Conservation (phyloP, 208 protist species). For the Phytomonas sp. region DNA sequence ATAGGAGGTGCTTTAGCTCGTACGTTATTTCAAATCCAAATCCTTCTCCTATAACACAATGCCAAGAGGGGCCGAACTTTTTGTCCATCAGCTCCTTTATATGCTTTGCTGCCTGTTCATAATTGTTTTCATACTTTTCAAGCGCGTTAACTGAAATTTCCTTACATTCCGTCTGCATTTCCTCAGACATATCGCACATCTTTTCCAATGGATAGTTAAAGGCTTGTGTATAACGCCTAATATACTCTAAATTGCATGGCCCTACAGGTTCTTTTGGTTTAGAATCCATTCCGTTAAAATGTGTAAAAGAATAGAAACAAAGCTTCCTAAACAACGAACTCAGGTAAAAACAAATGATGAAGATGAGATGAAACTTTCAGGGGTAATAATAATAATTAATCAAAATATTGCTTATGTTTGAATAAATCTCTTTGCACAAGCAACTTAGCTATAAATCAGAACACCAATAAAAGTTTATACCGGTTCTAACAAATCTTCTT, state of each 20-base stretch:
- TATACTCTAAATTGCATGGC: constrained; percentile 74
- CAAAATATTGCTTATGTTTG: not conserved
- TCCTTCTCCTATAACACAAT: constrained; percentile 93
- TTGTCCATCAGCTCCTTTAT: constrained; percentile 95
- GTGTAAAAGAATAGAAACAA: constrained; percentile 6
- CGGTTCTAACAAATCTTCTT: not conserved
- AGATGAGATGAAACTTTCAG: not conserved
- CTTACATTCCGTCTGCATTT: constrained; percentile 90
- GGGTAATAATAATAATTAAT: not conserved
- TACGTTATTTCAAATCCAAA: constrained; percentile 93
- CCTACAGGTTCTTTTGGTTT: constrained; percentile 71
- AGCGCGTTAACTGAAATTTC: constrained; percentile 93
- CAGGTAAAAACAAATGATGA: constrained; percentile 1
- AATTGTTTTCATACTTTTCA: constrained; percentile 89
- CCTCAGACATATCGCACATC: constrained; percentile 93
- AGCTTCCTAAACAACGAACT: constrained; percentile 8
- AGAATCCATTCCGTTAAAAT: constrained; percentile 30
- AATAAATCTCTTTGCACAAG: not conserved
- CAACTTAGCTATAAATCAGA: not conserved
- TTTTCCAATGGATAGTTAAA: constrained; percentile 87
- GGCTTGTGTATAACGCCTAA: constrained; percentile 59
- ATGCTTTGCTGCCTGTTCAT: constrained; percentile 90
- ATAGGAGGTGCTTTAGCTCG: constrained; percentile 92
- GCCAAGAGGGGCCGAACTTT: constrained; percentile 91
- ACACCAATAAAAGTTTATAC: not conserved